Conservation (phyloP, 108 stramenopile genomes). For the Ochromonas danica region DNA sequence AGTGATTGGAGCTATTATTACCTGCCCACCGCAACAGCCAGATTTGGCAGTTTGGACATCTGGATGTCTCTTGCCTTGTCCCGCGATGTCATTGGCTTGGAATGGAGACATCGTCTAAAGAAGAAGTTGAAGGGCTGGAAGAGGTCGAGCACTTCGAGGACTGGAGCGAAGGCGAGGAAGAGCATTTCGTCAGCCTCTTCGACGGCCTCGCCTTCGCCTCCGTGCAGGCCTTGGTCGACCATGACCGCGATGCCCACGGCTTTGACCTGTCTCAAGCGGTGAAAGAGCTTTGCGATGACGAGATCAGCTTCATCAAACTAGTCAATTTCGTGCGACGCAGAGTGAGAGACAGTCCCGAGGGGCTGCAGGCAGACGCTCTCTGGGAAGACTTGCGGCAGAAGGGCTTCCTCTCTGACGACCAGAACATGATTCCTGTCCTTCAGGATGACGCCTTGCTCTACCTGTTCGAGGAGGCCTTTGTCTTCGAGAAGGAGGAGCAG, state of each 20-base stretch:
- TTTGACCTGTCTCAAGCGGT: background rate
- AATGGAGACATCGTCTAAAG: too few species aligned
- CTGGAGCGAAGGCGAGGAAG: background rate
- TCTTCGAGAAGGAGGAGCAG: too few species aligned
- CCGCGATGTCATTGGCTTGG: too few species aligned
- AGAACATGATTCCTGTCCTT: background rate
- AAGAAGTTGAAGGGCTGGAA: background rate
- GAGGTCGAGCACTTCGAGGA: background rate
- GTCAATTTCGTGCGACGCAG: background rate
- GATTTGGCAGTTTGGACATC: too few species aligned
- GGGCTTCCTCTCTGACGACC: background rate
- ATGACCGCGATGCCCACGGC: background rate
- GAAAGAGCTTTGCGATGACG: background rate
- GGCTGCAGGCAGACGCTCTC: too few species aligned
- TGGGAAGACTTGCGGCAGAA: too few species aligned
- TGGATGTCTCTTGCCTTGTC: too few species aligned
- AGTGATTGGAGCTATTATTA: too few species aligned
- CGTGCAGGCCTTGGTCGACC: background rate
- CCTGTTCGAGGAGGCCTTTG: slow-evolving; percentile 1
- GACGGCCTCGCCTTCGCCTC: background rate
- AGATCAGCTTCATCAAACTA: background rate
- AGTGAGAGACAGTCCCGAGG: background rate
- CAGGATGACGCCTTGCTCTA: background rate
- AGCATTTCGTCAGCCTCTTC: background rate
- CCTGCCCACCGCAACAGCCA: too few species aligned